phyloP scores from a whole-genome alignment of 1,139 yeast species.

The Pichia cactophila region DNA sequence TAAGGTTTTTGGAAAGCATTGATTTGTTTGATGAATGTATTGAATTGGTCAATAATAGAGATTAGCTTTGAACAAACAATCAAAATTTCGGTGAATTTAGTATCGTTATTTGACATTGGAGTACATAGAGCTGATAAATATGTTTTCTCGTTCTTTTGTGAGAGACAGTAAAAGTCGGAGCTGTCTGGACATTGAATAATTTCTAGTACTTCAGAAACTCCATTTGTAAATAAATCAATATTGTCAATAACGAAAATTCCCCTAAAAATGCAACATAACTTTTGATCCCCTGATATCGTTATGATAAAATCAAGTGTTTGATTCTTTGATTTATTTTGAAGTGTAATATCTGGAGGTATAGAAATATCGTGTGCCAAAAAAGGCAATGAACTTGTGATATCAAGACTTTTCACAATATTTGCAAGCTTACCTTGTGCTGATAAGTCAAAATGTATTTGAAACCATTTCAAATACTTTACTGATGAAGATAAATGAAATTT shows the following conservation, averaged over 20 bases:
- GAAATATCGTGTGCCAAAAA: not conserved
- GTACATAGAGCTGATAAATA: not conserved
- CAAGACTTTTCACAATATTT: slow-evolving; percentile 19
- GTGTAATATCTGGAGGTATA: not conserved
- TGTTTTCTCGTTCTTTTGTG: not conserved
- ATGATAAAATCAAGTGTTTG: slow-evolving; percentile 28
- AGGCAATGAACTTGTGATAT: slow-evolving; percentile 31
- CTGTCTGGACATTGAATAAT: not conserved
- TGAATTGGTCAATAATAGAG: slow-evolving; percentile 31
- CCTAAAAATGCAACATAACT: slow-evolving; percentile 26
- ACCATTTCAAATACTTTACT: slow-evolving; percentile 21
- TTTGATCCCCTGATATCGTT: slow-evolving; percentile 22
- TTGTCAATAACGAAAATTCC: slow-evolving; percentile 31
- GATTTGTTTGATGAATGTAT: slow-evolving; percentile 34
- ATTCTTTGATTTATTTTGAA: too few relatives aligned
- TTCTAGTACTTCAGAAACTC: not conserved
- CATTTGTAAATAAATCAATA: slow-evolving; percentile 2
- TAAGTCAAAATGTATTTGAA: not conserved
- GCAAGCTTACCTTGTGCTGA: slow-evolving; percentile 1
- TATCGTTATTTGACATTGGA: slow-evolving; percentile 21
- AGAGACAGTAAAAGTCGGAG: not conserved
- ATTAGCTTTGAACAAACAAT: slow-evolving; percentile 24
- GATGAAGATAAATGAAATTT: slow-evolving; percentile 12
- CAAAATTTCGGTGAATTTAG: slow-evolving; percentile 9
- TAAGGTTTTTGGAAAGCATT: slow-evolving; percentile 37